A percentile compares a stretch with the other conserved stretches of the same genome.
These are phyloP conservation scores for Panellus pusillus DNA, from an alignment of 768 basidiomycete genomes.

Conservation along the genomic window DNA sequence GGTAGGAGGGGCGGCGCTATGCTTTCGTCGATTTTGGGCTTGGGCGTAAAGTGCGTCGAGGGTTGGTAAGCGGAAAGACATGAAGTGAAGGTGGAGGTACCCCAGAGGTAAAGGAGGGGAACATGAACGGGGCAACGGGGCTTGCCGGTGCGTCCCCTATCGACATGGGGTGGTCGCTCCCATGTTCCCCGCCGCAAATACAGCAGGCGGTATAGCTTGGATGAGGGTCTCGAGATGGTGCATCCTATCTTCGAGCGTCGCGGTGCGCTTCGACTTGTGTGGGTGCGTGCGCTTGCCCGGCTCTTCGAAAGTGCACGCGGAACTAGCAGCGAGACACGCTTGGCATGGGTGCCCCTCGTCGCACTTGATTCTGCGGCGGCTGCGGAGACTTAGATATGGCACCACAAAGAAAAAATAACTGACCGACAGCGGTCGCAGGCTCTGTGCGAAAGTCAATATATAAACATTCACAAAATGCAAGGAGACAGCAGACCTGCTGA, in stretches of 20 bases:
- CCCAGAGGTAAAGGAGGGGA: constrained; percentile 47
- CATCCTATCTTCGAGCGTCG: constrained; percentile 87
- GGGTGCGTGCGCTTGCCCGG: constrained; percentile 83
- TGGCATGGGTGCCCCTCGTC: constrained; percentile 90
- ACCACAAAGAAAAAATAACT: constrained; percentile 28
- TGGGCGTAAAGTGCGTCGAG: constrained; percentile 68
- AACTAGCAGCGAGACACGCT: constrained; percentile 80
- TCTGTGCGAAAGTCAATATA: constrained; percentile 41
- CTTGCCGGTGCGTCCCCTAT: constrained; percentile 29
- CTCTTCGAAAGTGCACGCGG: constrained; percentile 84
- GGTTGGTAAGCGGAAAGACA: constrained; percentile 80
- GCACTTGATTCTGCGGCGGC: constrained; percentile 82
- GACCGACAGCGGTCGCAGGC: constrained; percentile 92
- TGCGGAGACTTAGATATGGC: constrained; percentile 28
- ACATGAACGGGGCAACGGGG: constrained; percentile 42
- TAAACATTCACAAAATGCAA: neutral
- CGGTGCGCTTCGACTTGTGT: constrained; percentile 87
- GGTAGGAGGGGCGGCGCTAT: constrained; percentile 28
- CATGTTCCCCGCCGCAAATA: constrained; percentile 64
- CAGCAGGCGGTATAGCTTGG: constrained; percentile 79
- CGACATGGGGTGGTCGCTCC: constrained; percentile 35
- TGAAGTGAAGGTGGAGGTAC: constrained; percentile 80
- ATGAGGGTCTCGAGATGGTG: constrained; percentile 84
- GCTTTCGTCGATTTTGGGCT: constrained; percentile 46
- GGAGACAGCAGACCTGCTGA: constrained; percentile 64